Evolutionary conservation across 345 rosid genomes (phyloP), one percentile per base, ranked within the genome.

Genomic region (Lepidium didymum): DNA sequence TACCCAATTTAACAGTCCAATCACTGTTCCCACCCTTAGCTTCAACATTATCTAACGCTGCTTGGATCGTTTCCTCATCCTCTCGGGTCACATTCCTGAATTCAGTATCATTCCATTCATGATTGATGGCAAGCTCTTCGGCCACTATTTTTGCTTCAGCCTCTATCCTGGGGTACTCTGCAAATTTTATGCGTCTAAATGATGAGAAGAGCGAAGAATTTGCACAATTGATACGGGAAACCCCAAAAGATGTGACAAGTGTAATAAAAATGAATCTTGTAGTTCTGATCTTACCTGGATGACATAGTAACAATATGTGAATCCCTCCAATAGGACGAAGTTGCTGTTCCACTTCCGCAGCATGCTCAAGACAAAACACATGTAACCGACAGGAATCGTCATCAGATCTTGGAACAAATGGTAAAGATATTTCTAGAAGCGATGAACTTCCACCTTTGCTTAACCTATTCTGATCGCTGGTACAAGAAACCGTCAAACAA

Each of bases 291-390:
- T 53, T 60, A 91, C 96, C 97, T 78, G 97, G 96, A 79, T 91
- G 97, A 73, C 99, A 91, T 51, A 94, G 82, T 59, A 91, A 91
- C 72, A 81, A 82, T 50, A 91, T 76, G 69, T 86, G 67, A 62
- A 81, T 91, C 38, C 97, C 99, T 68, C 99, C 96, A n/a, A 87
- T 80, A 57, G 76, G 77, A 27, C 77, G 82, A 55, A 94, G 88
- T 77, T 74, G 93, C 77, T 94, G 83, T 68, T 91, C 96, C 50
- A 89, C 90, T 79, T 91, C 96, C 15, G 86, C 77, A 69, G 99
- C 99, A 77, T 94, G 97, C 85, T 94, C 90, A 62, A 94, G 97
- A 80, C 99, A 94, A 80, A 94, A 94, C 41, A 94, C 85, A 64
- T 94, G 96, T 84, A 86, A 44, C 42, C 85, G 86, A 64, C 87